Percentiles rank a stretch among this genome's conserved stretches.
Conservation (phyloP, 2,329 filamentous ascomycete species). For the Penicillium paneum region DNA sequence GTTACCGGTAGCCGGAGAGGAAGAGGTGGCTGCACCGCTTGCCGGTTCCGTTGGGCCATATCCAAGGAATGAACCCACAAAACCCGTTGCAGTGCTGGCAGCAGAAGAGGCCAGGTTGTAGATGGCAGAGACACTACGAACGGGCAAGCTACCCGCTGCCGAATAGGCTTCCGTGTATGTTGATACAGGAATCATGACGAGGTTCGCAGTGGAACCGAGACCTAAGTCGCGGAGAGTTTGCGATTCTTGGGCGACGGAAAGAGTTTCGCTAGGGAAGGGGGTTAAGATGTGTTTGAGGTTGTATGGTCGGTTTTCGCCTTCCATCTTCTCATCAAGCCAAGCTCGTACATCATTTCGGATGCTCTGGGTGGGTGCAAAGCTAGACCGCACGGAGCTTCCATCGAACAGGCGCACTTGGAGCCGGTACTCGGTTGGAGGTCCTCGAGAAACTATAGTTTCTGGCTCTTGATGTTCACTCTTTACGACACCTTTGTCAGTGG, state of each 20-base stretch:
- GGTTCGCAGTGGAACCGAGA: slow-evolving; percentile 73
- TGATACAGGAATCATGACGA: slow-evolving; percentile 73
- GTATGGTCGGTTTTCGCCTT: slow-evolving; percentile 63
- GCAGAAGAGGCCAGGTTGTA: slow-evolving; percentile 45
- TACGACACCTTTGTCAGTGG: slow-evolving; percentile 1
- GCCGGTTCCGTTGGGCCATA: slow-evolving; percentile 29
- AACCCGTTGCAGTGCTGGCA: slow-evolving; percentile 42
- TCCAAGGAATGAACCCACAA: slow-evolving; percentile 46
- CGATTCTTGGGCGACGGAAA: slow-evolving; percentile 72
- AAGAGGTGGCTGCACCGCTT: slow-evolving; percentile 9
- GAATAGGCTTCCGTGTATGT: slow-evolving; percentile 60
- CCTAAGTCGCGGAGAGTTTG: slow-evolving; percentile 66
- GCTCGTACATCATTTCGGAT: slow-evolving; percentile 65
- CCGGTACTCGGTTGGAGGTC: slow-evolving; percentile 48
- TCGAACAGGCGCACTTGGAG: slow-evolving; percentile 82
- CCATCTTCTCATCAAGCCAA: slow-evolving; percentile 69
- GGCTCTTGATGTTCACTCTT: slow-evolving; percentile 12
- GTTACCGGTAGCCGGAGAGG: slow-evolving; percentile 5
- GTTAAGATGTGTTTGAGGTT: slow-evolving; percentile 80
- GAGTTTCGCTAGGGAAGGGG: slow-evolving; percentile 69
- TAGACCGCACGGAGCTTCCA: slow-evolving; percentile 71
- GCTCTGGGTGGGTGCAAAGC: slow-evolving; percentile 63
- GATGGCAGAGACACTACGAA: slow-evolving; percentile 41
- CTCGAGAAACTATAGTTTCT: slow-evolving; percentile 14
- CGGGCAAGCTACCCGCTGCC: slow-evolving; percentile 37